Evolutionary conservation across 164 flowering plant genomes (phyloP), one percentile per base, ranked within the genome.

Genomic region (Macadamia tetraphylla): DNA sequence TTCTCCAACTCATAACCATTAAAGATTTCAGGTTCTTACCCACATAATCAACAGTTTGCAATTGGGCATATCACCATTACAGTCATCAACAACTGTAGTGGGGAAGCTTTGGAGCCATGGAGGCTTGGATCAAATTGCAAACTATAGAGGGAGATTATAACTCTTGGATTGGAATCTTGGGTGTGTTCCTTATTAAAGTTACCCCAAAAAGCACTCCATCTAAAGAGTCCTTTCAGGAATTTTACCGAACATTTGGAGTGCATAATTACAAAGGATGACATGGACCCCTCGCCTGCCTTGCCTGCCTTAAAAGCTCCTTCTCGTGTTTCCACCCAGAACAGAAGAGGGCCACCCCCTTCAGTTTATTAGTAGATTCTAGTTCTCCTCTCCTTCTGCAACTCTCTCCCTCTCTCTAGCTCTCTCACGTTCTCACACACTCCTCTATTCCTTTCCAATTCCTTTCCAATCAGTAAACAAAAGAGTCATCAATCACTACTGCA

Each of bases 301-400:
- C 81, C 81, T 81, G 60, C 79, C 83, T 81, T 81, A 48, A 64
- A 81, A 78, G 83, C 81, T 69, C 79, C 75, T 53, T 43, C 65
- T 44, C 48, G 49, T 52, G 0, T 60, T 17, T 29, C 49, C 15
- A 18, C 73, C 46, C 57, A 15, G 23, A 23, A 23, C 23, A 23
- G 31, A 5, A 12, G 44, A 30, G 6, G 29, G 14, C 53, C 31
- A 15, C 48, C 66, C 23, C 40, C 40, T 35, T 35, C 3, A 35
- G 40, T 35, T 35, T 35, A 35, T 35, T 5, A 2, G n/a, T 46
- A 4, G 17, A 49, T 12, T 49, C 42, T 17, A 35, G n/a, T 6
- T 9, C 17, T 11, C 32, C 18, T 40, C 31, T 61, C 30, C 48
- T 57, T 13, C 29, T 14, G 55, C 3, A 53, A 53, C 73, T 79